A percentile compares a stretch with the other conserved stretches of the same genome.
Conservation (phyloP, 768 basidiomycete species). For the Pisolithus tinctorius region DNA sequence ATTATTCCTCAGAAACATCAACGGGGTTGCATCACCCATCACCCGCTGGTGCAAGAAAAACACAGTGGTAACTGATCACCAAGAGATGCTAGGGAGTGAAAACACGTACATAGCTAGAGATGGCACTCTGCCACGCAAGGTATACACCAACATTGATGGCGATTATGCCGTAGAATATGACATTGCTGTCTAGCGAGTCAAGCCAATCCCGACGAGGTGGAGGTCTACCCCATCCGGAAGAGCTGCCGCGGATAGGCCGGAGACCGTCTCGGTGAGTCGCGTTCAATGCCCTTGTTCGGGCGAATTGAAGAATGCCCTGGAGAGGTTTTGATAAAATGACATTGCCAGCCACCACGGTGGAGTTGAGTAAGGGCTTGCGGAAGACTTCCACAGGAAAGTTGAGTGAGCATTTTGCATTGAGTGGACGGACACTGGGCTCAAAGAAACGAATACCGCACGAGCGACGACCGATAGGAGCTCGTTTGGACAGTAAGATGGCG, state of each 20-base stretch:
- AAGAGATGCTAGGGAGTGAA: slow-evolving; percentile 3
- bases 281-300: slow-evolving; percentile 7
- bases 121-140: slow-evolving; percentile 45
- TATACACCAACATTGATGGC: slow-evolving; percentile 59
- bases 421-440: neutral
- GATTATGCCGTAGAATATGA: slow-evolving; percentile 59
- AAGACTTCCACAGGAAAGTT: neutral
- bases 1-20: slow-evolving; percentile 51
- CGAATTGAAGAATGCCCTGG: slow-evolving; percentile 11
- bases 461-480: too few species aligned
- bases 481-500: too few species aligned
- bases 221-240: slow-evolving; percentile 22
- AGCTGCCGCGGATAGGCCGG: slow-evolving; percentile 4
- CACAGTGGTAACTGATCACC: neutral
- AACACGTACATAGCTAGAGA: slow-evolving; percentile 27
- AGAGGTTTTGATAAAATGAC: neutral
- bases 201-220: slow-evolving; percentile 29
- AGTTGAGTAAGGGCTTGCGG: neutral
- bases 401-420: neutral
- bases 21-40: slow-evolving; percentile 33
- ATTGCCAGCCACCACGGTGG: slow-evolving; percentile 1
- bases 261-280: slow-evolving; percentile 19
- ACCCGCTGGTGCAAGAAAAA: slow-evolving; percentile 26
- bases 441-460: neutral
- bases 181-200: slow-evolving; percentile 45